Evolutionary conservation across 2,329 filamentous ascomycete species (phyloP), one percentile per base, ranked within the genome.

Genomic region (Arthrobotrys sphaeroides): DNA sequence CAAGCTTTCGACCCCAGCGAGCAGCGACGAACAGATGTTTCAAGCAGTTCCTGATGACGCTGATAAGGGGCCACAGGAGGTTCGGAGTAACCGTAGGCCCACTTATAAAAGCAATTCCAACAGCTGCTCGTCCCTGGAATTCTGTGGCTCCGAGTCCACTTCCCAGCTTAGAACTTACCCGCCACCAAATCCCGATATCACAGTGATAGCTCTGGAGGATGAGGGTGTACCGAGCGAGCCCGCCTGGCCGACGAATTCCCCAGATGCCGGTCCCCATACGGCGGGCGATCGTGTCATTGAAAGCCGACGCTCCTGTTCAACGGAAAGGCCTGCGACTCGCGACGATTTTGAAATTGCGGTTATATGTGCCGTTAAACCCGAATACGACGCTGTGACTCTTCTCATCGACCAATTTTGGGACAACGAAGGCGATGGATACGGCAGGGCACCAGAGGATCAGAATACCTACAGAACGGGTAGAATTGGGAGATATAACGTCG

Each of bases 401-500:
- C 47, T 80, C 2, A 78, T 83, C 16, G 82, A 83, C 57, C 62
- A 81, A 18, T 51, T 77, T n/a, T 83, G 79, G 78, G 77, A 80
- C 16, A 40, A 59, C 0, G 62, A 68, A 7, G 69, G 69, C 4
- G 43, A 68, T 10, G 18, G 7, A 10, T 75, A 69, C 10, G 64
- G 72, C 2, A 59, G 57, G 13, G 64, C 57, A 3, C n/a, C 47
- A 9, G 57, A 65, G 13, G 81, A 82, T 24, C 79, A 79, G 51
- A 80, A 79, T 26, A 45, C 26, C 3, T 84, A 84, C 61, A 77
- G 77, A 2, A 74, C 82, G 0, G 83, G 82, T 0, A 62, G 49
- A 0, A 81, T 84, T 0, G 80, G 79, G 0, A 66, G 69, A 12
- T 82, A 84, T 57, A 82, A 84, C 36, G 77, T 84, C 5, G 83